A percentile compares a stretch with the other conserved stretches of the same genome.
These are phyloP conservation scores for Fagopyrum homotropicum DNA, from an alignment of 148 eudicot species.

Conservation along the genomic window DNA sequence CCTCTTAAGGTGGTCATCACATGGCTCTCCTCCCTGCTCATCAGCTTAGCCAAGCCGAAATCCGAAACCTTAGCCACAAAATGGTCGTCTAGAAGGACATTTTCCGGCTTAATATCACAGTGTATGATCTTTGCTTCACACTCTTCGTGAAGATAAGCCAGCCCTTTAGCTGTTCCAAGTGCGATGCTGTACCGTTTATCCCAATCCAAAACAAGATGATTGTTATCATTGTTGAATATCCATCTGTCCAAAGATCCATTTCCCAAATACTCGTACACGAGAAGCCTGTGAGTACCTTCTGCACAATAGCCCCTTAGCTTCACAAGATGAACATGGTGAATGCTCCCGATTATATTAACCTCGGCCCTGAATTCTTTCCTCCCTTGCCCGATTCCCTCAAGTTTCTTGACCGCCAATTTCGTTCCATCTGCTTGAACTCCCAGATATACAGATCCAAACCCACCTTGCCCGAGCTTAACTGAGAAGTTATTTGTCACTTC, in stretches of 20 bases:
- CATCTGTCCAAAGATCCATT: slow-evolving; percentile 83
- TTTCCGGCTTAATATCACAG: slow-evolving; percentile 95
- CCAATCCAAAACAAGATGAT: slow-evolving; percentile 61
- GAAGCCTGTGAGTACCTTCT: slow-evolving; percentile 73
- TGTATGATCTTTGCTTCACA: slow-evolving; percentile 87
- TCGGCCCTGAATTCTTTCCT: slow-evolving; percentile 94
- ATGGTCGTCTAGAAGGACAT: slow-evolving; percentile 76
- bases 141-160: slow-evolving; percentile 93
- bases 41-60: slow-evolving; percentile 91
- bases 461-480: slow-evolving; percentile 88
- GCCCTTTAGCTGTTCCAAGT: slow-evolving; percentile 83
- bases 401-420: slow-evolving; percentile 63
- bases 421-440: slow-evolving; percentile 68
- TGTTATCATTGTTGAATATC: slow-evolving; percentile 59
- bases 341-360: slow-evolving; percentile 91
- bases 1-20: slow-evolving; percentile 88
- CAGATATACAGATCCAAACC: slow-evolving; percentile 85
- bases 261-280: slow-evolving; percentile 85
- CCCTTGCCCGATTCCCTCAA: slow-evolving; percentile 94
- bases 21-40: slow-evolving; percentile 83
- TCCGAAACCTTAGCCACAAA: slow-evolving; percentile 86
- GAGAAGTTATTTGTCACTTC: slow-evolving; percentile 57
- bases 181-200: slow-evolving; percentile 77
- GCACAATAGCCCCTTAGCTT: slow-evolving; percentile 82
- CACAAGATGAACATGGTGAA: slow-evolving; percentile 84